Conservation (phyloP, 352 stramenopile genomes). For the Phytophthora sojae region DNA sequence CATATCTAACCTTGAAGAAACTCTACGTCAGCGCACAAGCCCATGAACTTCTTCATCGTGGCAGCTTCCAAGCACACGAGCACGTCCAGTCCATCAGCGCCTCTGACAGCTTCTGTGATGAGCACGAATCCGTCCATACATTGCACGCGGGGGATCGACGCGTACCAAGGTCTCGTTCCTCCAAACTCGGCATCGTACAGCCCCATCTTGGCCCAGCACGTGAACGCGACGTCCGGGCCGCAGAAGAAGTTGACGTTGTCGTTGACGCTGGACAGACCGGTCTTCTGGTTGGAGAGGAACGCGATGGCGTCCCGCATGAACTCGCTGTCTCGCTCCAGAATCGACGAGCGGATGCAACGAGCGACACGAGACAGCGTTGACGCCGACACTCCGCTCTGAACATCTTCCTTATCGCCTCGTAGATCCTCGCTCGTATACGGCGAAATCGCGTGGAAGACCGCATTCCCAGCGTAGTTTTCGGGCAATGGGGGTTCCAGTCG, state of each 20-base stretch:
- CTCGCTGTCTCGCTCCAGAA: slow-evolving; percentile 45
- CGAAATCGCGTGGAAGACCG: slow-evolving; percentile 60
- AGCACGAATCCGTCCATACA: slow-evolving; percentile 56
- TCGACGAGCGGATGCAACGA: slow-evolving; percentile 46
- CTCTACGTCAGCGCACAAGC: slow-evolving; percentile 7
- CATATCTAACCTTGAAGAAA: slow-evolving; percentile 20
- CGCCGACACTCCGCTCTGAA: background rate
- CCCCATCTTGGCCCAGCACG: slow-evolving; percentile 61
- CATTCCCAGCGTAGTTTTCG: slow-evolving; percentile 55
- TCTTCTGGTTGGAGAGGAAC: slow-evolving; percentile 49
- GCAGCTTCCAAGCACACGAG: slow-evolving; percentile 29
- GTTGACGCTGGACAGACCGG: slow-evolving; percentile 41
- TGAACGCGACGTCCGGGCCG: slow-evolving; percentile 61
- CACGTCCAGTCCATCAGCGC: slow-evolving; percentile 24
- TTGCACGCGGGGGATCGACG: slow-evolving; percentile 40
- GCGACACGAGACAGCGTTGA: slow-evolving; percentile 35
- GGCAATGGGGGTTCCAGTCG: slow-evolving; percentile 55
- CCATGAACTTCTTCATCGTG: slow-evolving; percentile 25
- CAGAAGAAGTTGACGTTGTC: slow-evolving; percentile 64
- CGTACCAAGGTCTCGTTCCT: slow-evolving; percentile 36
- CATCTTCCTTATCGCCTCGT: background rate
- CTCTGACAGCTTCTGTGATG: slow-evolving; percentile 49
- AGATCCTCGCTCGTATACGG: slow-evolving; percentile 41
- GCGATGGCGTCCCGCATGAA: slow-evolving; percentile 65
- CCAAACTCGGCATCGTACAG: slow-evolving; percentile 67